Evolutionary conservation across 345 rosid genomes (phyloP).

Genomic region (Passiflora organensis): DNA sequence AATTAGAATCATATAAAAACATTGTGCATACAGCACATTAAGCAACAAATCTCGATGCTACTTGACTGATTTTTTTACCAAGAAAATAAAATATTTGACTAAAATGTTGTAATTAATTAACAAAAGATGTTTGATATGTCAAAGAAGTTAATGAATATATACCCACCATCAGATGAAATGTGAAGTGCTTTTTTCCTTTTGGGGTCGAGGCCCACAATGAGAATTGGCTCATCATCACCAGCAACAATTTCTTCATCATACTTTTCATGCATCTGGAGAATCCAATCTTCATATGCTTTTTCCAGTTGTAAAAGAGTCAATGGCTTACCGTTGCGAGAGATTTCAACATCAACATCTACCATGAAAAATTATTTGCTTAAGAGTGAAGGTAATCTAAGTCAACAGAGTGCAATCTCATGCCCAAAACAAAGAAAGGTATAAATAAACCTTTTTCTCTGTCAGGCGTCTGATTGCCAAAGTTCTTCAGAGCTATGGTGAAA

Average conservation of each 20-base stretch:
- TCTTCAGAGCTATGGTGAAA: constrained; percentile 52
- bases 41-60: not conserved
- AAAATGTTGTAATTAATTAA: too few species aligned
- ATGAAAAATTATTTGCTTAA: constrained; percentile 3
- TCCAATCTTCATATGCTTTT: constrained; percentile 57
- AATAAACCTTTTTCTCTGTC: constrained; percentile 48
- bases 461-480: constrained; percentile 35
- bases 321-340: constrained; percentile 32
- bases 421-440: not conserved
- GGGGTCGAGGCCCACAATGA: constrained; percentile 27
- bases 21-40: not conserved
- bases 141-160: not conserved
- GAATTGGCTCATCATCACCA: constrained; percentile 51
- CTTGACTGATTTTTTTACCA: not conserved
- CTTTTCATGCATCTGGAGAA: constrained; percentile 52
- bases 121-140: too few species aligned
- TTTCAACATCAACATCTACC: constrained; percentile 38
- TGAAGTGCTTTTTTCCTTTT: constrained; percentile 46
- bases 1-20: constrained; percentile 1
- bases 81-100: too few species aligned
- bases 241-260: constrained; percentile 57
- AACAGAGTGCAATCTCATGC: not conserved
- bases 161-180: constrained; percentile 56
- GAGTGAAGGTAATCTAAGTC: not conserved
- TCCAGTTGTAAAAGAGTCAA: constrained; percentile 40